Conservation (phyloP, 2,329 filamentous ascomycete species). For the Venturia pyrina region DNA sequence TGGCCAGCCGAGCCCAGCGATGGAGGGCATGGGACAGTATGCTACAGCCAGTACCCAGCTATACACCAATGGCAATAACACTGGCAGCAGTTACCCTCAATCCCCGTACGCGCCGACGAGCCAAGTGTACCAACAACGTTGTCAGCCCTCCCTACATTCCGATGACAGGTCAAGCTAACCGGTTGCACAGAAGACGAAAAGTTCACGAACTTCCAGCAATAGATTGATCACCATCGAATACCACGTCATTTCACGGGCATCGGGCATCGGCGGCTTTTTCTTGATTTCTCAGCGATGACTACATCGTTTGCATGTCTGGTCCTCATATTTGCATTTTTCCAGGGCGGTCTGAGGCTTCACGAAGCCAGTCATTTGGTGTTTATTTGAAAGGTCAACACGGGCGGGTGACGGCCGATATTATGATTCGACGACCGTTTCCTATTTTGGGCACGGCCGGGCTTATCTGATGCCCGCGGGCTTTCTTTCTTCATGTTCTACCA, state of each 20-base stretch:
- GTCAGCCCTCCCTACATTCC: slow-evolving; percentile 18
- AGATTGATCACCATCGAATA: not conserved
- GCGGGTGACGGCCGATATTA: slow-evolving; percentile 1
- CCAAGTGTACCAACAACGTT: slow-evolving; percentile 37
- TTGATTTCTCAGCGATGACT: not conserved
- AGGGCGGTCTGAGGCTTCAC: not conserved
- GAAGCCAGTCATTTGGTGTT: slow-evolving; percentile 1
- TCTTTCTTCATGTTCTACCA: slow-evolving; percentile 4
- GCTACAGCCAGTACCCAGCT: slow-evolving; percentile 29
- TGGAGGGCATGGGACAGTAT: slow-evolving; percentile 42
- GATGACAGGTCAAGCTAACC: slow-evolving; percentile 14
- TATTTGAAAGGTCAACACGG: not conserved
- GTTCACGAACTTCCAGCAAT: slow-evolving; percentile 8
- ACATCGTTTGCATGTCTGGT: slow-evolving; percentile 3
- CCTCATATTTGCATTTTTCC: slow-evolving; percentile 2
- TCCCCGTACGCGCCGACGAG: slow-evolving; percentile 39
- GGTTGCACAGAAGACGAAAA: slow-evolving; percentile 12
- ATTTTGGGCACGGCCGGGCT: slow-evolving; percentile 2
- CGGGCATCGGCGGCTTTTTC: slow-evolving; percentile 7
- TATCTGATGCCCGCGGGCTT: slow-evolving; percentile 3
- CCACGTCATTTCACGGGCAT: slow-evolving; percentile 4
- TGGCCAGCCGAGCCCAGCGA: slow-evolving; percentile 32
- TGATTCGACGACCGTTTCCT: slow-evolving; percentile 8
- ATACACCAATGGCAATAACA: slow-evolving; percentile 28
- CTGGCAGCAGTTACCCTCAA: slow-evolving; percentile 39